Evolutionary conservation across 129 eudicot genomes (phyloP), one percentile per base, ranked within the genome.

Genomic region (Saposhnikovia divaricata): DNA sequence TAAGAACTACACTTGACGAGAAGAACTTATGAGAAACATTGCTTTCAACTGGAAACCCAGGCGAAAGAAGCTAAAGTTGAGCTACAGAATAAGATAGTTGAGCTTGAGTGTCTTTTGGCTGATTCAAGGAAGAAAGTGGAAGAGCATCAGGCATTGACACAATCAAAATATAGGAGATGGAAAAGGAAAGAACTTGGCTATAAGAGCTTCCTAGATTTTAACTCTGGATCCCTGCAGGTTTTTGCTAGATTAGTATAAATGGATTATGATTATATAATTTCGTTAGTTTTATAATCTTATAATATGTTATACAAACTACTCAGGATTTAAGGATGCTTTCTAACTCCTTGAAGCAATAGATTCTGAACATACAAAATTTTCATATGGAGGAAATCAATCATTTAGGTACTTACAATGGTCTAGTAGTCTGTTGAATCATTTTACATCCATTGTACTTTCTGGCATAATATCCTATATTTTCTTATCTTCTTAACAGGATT

Each of bases 181-280:
- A 90, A 85, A 80, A 87, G 83, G 83, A 93, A 87, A 85, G 96
- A 93, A 79, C 89, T 77, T 38, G 86, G 88, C 6, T 89, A 89
- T 89, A 89, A 72, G 68, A 82, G 78, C 79, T 87, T 89, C 81
- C 85, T 89, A 78, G 93, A 90, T 83, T 89, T 88, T 80, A 93
- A 93, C 55, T 70, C 48, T 42, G 83, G 84, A 73, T 87, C 93
- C 18, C 82, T 93, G 43, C 91, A 86, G 93, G 97, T 90, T 68
- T 77, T 84, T 80, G 69, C 75, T 77, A 25, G 55, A 21, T 21
- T 57, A 37, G 42, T 40, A 13, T 40, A 48, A 39, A 23, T 38
- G 4, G 43, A n/a, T 16, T 18, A 48, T 34, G 14, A 10, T 14
- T 37, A 19, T n/a, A 4, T 66, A 25, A 9, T 2, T 59, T 40